Evolutionary conservation across 768 basidiomycete genomes (phyloP).

Genomic region (Rhodosporidiobolus odoratus): DNA sequence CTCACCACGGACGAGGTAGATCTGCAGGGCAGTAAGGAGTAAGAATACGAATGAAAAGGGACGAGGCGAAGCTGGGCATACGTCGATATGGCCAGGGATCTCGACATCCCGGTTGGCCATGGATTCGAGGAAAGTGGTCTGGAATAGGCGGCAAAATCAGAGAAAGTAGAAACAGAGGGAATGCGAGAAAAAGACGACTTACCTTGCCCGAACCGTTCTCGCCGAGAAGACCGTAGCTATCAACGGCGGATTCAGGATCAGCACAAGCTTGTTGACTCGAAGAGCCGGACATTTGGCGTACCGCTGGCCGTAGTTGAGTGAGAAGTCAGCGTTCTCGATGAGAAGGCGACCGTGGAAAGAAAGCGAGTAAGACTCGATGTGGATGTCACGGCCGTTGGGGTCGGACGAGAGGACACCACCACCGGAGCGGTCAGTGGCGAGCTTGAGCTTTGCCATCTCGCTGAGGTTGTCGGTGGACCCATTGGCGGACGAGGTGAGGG

Average conservation of each 20-base stretch:
- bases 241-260: neutral
- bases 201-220: slow-evolving; percentile 99
- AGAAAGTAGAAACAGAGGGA: neutral
- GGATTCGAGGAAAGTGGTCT: slow-evolving; percentile 95
- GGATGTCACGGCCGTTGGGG: slow-evolving; percentile 87
- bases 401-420: slow-evolving; percentile 89
- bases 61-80: slow-evolving; percentile 25
- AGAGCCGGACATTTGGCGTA: slow-evolving; percentile 15
- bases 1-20: slow-evolving; percentile 92
- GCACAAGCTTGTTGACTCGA: neutral
- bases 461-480: slow-evolving; percentile 70
- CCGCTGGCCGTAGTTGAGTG: slow-evolving; percentile 82
- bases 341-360: slow-evolving; percentile 90
- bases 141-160: neutral
- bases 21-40: slow-evolving; percentile 47
- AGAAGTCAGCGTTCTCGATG: slow-evolving; percentile 59
- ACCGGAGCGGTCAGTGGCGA: slow-evolving; percentile 81
- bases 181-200: slow-evolving; percentile 27
- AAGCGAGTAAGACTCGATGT: slow-evolving; percentile 89
- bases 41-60: neutral
- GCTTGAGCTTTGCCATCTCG: slow-evolving; percentile 75
- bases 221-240: slow-evolving; percentile 80
- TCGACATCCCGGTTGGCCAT: slow-evolving; percentile 91
- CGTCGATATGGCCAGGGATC: slow-evolving; percentile 88
- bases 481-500: slow-evolving; percentile 76